Evolutionary conservation across 75 land plant species (phyloP).

Genomic region (Picea glauca): DNA sequence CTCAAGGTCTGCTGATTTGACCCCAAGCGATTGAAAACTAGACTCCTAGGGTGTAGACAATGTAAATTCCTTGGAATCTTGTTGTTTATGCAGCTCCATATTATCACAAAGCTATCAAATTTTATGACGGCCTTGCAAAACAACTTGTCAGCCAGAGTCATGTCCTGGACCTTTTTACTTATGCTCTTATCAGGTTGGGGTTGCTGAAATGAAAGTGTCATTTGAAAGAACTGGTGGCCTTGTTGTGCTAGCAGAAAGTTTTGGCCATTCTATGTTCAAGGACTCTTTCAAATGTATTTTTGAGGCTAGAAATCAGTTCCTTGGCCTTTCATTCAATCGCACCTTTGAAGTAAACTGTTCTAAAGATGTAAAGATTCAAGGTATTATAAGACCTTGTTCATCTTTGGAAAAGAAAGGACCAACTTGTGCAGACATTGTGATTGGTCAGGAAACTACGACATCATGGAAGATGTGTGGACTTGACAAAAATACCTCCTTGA

Average conservation of each 20-base stretch:
- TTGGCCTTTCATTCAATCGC: slow-evolving; percentile 93
- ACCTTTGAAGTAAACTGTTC: slow-evolving; percentile 88
- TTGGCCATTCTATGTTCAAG: slow-evolving; percentile 96
- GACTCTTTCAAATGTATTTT: slow-evolving; percentile 23
- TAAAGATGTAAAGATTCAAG: slow-evolving; percentile 94
- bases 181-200: slow-evolving; percentile 61
- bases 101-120: too few species aligned
- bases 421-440: slow-evolving; percentile 69
- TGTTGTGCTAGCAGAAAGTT: slow-evolving; percentile 95
- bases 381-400: slow-evolving; percentile 95
- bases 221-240: slow-evolving; percentile 97
- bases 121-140: too few species aligned
- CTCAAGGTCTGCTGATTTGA: slow-evolving; percentile 1
- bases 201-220: slow-evolving; percentile 98
- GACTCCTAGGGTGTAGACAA: neutral
- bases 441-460: slow-evolving; percentile 89
- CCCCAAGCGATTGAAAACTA: neutral
- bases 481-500: slow-evolving; percentile 82
- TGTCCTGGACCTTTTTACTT: too few species aligned
- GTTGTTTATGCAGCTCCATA: neutral
- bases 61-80: neutral
- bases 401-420: slow-evolving; percentile 98
- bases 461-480: slow-evolving; percentile 31
- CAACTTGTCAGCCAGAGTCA: too few species aligned
- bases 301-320: slow-evolving; percentile 82